A percentile compares a stretch with the other conserved stretches of the same genome.
Evolutionary conservation across 2,329 filamentous ascomycete genomes (phyloP).

Genomic region (Xylogone sp.): DNA sequence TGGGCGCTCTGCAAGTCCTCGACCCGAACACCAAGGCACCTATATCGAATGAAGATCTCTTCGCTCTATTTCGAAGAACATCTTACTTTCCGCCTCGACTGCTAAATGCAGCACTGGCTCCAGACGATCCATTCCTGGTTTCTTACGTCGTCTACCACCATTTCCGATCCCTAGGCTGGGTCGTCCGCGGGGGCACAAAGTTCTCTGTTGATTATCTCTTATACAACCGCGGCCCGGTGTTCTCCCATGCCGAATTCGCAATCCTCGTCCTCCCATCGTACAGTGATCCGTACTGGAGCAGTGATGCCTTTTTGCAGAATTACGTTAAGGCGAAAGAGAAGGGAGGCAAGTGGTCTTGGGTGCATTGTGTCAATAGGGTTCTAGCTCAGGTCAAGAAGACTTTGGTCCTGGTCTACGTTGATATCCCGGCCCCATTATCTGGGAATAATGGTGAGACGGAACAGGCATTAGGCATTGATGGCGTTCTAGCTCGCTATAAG

Average conservation of each 20-base stretch:
- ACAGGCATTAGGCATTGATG: slow-evolving; percentile 52
- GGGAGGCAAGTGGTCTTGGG: slow-evolving; percentile 67
- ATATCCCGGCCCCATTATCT: slow-evolving; percentile 72
- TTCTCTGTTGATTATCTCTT: slow-evolving; percentile 95
- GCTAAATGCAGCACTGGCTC: slow-evolving; percentile 43
- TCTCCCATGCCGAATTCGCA: slow-evolving; percentile 92
- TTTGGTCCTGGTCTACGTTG: slow-evolving; percentile 84
- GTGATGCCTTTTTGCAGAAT: slow-evolving; percentile 41
- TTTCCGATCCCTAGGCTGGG: slow-evolving; percentile 93
- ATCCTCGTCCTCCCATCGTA: slow-evolving; percentile 83
- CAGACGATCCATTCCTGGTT: slow-evolving; percentile 81
- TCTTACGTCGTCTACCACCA: slow-evolving; percentile 93
- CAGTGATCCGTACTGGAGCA: slow-evolving; percentile 65
- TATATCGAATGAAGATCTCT: slow-evolving; percentile 53
- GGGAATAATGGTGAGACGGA: slow-evolving; percentile 36
- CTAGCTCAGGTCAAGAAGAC: slow-evolving; percentile 89
- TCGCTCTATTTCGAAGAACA: slow-evolving; percentile 63
- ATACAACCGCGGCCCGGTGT: slow-evolving; percentile 88
- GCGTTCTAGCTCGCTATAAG: slow-evolving; percentile 64
- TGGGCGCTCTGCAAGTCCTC: slow-evolving; percentile 68
- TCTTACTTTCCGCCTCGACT: slow-evolving; percentile 62
- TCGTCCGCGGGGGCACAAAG: slow-evolving; percentile 87
- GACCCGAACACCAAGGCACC: slow-evolving; percentile 41
- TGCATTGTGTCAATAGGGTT: slow-evolving; percentile 87
- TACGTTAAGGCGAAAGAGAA: slow-evolving; percentile 46